Conservation (phyloP, 306 rosid genomes). For the Trifolium fragiferum region DNA sequence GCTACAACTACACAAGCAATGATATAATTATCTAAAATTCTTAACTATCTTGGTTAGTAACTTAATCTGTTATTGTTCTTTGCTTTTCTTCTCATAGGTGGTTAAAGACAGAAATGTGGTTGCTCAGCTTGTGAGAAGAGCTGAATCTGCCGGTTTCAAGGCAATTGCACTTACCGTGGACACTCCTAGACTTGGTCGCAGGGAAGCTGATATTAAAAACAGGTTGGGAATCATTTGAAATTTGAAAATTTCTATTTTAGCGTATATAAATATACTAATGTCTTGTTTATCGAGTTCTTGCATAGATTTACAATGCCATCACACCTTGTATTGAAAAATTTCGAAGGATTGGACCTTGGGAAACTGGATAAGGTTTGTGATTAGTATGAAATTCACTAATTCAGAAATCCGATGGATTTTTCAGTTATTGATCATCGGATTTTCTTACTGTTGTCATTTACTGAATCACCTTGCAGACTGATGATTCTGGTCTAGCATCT, state of each 20-base stretch:
- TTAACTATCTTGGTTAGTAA: constrained; percentile 1
- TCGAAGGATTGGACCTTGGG: constrained; percentile 77
- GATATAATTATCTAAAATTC: constrained; percentile 11
- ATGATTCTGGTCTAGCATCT: constrained; percentile 79
- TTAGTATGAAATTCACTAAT: constrained; percentile 30
- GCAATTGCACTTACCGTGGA: constrained; percentile 97
- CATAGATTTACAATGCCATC: constrained; percentile 83
- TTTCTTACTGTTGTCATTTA: constrained; percentile 21
- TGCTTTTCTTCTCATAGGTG: constrained; percentile 56
- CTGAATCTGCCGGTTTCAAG: constrained; percentile 96
- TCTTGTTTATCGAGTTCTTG: constrained; percentile 32
- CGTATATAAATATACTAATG: neutral
- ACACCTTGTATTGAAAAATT: constrained; percentile 77
- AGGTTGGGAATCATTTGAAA: constrained; percentile 54
- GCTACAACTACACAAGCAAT: constrained; percentile 11
- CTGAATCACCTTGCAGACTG: constrained; percentile 54
- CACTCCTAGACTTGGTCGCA: constrained; percentile 90
- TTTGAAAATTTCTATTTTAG: constrained; percentile 5
- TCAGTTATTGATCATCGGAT: constrained; percentile 5
- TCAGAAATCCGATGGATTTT: constrained; percentile 23
- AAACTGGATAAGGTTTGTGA: constrained; percentile 64
- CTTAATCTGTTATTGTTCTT: constrained; percentile 18
- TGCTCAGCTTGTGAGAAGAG: constrained; percentile 89
- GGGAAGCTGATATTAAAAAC: constrained; percentile 98
- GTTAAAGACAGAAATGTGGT: constrained; percentile 78